Conservation (phyloP, 2,329 filamentous ascomycete genomes). For the Colletotrichum trifolii region DNA sequence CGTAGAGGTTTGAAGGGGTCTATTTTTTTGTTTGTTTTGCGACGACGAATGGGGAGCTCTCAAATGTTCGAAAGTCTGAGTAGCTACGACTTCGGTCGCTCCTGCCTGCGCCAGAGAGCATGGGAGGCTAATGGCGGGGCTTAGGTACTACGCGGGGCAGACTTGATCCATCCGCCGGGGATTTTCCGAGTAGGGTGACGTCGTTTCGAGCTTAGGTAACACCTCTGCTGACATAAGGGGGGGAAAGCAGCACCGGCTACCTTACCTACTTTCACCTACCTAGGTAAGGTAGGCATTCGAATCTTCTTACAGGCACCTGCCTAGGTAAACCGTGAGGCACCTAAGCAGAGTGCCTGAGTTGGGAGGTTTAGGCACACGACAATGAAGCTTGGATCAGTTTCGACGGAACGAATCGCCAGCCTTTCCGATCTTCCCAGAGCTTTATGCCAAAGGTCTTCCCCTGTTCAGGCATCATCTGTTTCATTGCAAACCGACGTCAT, state of each 20-base stretch:
- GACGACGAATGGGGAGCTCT: conserved; percentile 22
- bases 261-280: background rate
- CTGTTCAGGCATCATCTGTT: conserved; percentile 13
- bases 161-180: conserved; percentile 7
- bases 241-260: background rate
- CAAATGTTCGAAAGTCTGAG: conserved; percentile 15
- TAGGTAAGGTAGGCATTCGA: too few species aligned
- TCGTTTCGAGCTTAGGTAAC: background rate
- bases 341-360: background rate
- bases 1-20: background rate
- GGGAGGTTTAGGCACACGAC: too few species aligned
- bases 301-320: too few species aligned
- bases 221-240: conserved; percentile 2
- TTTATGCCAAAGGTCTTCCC: conserved; percentile 8
- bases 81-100: conserved; percentile 33
- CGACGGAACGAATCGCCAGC: background rate
- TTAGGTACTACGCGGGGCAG: conserved; percentile 29
- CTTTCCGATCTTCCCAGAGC: conserved; percentile 10
- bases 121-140: conserved; percentile 31
- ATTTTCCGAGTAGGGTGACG: conserved; percentile 12
- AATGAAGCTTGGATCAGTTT: background rate
- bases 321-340: too few species aligned
- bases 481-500: conserved; percentile 19
- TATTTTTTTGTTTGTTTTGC: conserved; percentile 13
- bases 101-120: conserved; percentile 18